Evolutionary conservation across 106 monocot genomes (phyloP).

Genomic region (Narthecium ossifragum): DNA sequence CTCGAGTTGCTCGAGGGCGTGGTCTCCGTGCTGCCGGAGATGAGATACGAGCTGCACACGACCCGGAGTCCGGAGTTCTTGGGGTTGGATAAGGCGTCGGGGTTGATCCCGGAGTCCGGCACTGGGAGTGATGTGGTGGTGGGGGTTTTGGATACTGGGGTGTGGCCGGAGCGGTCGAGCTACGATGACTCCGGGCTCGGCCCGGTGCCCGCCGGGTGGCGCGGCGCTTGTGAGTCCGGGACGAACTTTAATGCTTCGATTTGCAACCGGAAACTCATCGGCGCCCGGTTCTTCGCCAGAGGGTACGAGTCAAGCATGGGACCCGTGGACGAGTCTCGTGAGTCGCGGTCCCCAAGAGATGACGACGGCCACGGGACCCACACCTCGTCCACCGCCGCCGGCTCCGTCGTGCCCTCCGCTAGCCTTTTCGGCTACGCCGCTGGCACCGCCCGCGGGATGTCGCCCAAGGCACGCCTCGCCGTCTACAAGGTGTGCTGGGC

Average conservation of each 20-base stretch:
- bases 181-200: conserved; percentile 83
- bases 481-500: conserved; percentile 97
- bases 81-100: conserved; percentile 32
- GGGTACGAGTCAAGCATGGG: conserved; percentile 93
- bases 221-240: conserved; percentile 62
- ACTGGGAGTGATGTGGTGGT: conserved; percentile 63
- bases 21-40: conserved; percentile 65
- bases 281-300: conserved; percentile 71
- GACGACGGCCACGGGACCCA: conserved; percentile 95
- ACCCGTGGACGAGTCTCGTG: conserved; percentile 54
- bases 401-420: conserved; percentile 49
- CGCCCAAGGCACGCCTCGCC: conserved; percentile 56
- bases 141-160: conserved; percentile 94
- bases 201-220: conserved; percentile 70
- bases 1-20: conserved; percentile 47
- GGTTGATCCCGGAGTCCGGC: conserved; percentile 28
- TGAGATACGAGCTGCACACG: conserved; percentile 82
- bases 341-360: conserved; percentile 79
- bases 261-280: conserved; percentile 90
- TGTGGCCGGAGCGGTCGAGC: conserved; percentile 77
- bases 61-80: conserved; percentile 93
- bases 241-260: conserved; percentile 50
- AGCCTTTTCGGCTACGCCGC: conserved; percentile 73
- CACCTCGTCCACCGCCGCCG: conserved; percentile 81
- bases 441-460: conserved; percentile 92